These are phyloP conservation scores for Jackrogersella minutella DNA, from an alignment of 495 filamentous ascomycete species.

Conservation along the genomic window DNA sequence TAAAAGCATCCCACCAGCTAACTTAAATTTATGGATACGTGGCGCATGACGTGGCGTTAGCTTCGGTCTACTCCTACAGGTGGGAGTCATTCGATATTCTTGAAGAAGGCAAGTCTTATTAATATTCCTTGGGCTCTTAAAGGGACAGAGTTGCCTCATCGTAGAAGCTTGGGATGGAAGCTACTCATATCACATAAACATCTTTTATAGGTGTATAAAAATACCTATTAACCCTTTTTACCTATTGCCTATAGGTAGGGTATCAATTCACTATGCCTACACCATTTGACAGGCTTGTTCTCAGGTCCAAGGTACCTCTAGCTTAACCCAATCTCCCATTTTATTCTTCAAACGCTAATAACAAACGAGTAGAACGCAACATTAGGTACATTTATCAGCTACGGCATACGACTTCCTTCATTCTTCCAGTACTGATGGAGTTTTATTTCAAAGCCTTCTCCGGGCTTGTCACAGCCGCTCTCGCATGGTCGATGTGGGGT, in stretches of 20 bases:
- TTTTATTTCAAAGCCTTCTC: slow-evolving; percentile 67
- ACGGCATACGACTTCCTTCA: neutral
- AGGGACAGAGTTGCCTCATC: slow-evolving; percentile 38
- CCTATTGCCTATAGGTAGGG: too few relatives aligned
- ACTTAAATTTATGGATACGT: slow-evolving; percentile 1
- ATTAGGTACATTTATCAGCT: slow-evolving; percentile 38
- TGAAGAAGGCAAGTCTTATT: neutral
- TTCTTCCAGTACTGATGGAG: slow-evolving; percentile 40
- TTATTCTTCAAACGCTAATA: neutral
- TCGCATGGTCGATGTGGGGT: slow-evolving; percentile 85
- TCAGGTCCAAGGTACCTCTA: slow-evolving; percentile 75
- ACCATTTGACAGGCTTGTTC: slow-evolving; percentile 71
- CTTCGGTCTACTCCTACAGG: slow-evolving; percentile 5
- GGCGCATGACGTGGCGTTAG: slow-evolving; percentile 38
- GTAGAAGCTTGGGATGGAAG: neutral
- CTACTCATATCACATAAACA: slow-evolving; percentile 20
- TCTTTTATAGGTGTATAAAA: neutral
- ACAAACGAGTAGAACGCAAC: slow-evolving; percentile 38
- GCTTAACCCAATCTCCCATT: slow-evolving; percentile 33
- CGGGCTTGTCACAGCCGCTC: slow-evolving; percentile 82
- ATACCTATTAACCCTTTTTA: neutral
- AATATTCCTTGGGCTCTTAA: slow-evolving; percentile 4
- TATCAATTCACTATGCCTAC: slow-evolving; percentile 68
- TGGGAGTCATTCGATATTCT: neutral
- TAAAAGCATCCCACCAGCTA: neutral